Evolutionary conservation across 441 rosid genomes (phyloP), one percentile per base, ranked within the genome.

Genomic region (Aleurites moluccanus): DNA sequence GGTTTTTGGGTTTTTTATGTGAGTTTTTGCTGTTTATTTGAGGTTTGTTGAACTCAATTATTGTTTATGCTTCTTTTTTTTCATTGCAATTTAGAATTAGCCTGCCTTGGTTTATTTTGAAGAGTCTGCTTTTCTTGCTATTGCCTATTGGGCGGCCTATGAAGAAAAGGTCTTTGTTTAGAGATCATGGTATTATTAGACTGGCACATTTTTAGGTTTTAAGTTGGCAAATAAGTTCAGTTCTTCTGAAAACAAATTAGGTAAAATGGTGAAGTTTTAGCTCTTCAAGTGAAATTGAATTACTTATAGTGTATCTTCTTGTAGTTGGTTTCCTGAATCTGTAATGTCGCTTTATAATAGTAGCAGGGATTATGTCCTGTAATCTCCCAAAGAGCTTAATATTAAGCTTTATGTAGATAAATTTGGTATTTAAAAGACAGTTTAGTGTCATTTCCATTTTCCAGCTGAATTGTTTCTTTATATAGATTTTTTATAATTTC

Each of bases 141-240:
- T 10, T 13, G 47, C 5, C 9, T 40, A 47, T 21, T 6, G 50
- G 52, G 70, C 14, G 52, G 70, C 14, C 0, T 52, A 13, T 30
- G 16, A 53, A 49, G 72, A 50, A 15, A 50, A 38, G 72, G 72
- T 55, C 38, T 50, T 28, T 50, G 44, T 50, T 28, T 50, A 49
- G 69, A 40, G 7, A n/a, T 42, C 20, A 40, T 3, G 53, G 20
- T 65, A 10, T 65, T 40, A 44, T n/a, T 6, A 21, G 25, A 60
- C 10, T 50, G n/a, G 23, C 10, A 33, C 14, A 53, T 2, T 33
- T 33, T 35, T 33, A 20, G 21, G 53, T 40, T 71, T 71, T 9
- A 42, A 33, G 45, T 28, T 25, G 42, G 15, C 8, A 30, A 20
- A 45, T 4, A 62, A 61, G 49, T 55, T 72, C 28, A 7, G 49